phyloP scores from a whole-genome alignment of 805 yeast species.

The Saturnispora ahearnii region DNA sequence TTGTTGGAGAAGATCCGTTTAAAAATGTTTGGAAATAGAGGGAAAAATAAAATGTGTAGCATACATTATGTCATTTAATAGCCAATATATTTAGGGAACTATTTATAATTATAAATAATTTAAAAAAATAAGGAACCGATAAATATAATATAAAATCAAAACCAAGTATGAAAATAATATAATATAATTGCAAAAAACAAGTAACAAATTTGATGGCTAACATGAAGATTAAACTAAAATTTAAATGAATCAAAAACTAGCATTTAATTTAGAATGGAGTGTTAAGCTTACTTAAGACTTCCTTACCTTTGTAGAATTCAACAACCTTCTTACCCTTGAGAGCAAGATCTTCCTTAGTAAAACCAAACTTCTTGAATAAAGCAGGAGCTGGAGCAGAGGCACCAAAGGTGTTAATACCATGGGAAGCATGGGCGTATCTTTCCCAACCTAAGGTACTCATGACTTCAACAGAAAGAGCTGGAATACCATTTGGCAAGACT shows the following conservation, averaged over 20 bases:
- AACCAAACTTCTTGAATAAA: conserved; percentile 76
- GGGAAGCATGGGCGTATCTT: conserved; percentile 91
- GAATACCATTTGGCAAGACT: conserved; percentile 91
- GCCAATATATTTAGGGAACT: neutral
- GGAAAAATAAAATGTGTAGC: neutral
- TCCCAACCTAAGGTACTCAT: conserved; percentile 88
- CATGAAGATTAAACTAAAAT: neutral
- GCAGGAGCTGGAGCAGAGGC: conserved; percentile 86
- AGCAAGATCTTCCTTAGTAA: conserved; percentile 90
- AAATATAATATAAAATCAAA: neutral
- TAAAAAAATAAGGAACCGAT: neutral
- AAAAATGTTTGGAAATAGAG: conserved; percentile 25
- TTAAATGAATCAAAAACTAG: neutral
- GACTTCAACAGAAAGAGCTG: conserved; percentile 90
- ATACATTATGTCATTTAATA: neutral
- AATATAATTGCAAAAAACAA: neutral
- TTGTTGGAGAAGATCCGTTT: conserved; percentile 22
- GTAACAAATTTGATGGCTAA: neutral
- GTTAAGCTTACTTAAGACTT: conserved; percentile 66
- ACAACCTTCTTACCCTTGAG: conserved; percentile 73
- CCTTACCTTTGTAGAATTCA: conserved; percentile 72
- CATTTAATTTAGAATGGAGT: conserved; percentile 51
- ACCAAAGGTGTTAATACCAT: conserved; percentile 94
- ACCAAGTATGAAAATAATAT: neutral
- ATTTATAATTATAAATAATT: neutral